phyloP scores from a whole-genome alignment of 2,329 filamentous ascomycete genomes.

The Rhytidhysteron rufulum region DNA sequence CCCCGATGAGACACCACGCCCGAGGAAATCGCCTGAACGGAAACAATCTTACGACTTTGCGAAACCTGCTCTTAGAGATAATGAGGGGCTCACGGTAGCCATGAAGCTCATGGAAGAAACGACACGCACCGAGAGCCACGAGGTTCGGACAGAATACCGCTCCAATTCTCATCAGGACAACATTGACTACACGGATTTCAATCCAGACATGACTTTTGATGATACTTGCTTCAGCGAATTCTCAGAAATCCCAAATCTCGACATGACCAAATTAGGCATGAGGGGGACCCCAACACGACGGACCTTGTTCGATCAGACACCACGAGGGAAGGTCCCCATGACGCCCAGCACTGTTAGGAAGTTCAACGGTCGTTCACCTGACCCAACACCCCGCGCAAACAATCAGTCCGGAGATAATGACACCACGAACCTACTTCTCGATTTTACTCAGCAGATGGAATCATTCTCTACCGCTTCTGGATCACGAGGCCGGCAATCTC shows the following conservation, averaged over 20 bases:
- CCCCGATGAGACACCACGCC: conserved; percentile 13
- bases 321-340: conserved; percentile 32
- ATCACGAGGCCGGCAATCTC: conserved; percentile 41
- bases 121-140: conserved; percentile 1
- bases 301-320: conserved; percentile 25
- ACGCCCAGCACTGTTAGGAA: conserved; percentile 51
- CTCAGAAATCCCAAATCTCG: conserved; percentile 72
- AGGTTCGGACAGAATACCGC: conserved; percentile 16
- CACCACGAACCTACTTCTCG: conserved; percentile 75
- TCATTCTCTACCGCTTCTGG: conserved; percentile 44
- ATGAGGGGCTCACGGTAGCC: conserved; percentile 36
- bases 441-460: conserved; percentile 79
- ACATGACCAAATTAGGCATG: conserved; percentile 77
- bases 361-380: conserved; percentile 38
- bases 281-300: conserved; percentile 53
- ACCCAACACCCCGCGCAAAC: conserved; percentile 52
- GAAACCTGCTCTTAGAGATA: conserved; percentile 29
- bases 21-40: conserved; percentile 15
- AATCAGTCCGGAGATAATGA: conserved; percentile 48
- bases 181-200: conserved; percentile 25
- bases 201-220: conserved; percentile 47
- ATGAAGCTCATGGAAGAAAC: conserved; percentile 31
- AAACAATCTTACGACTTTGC: conserved; percentile 3
- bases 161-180: conserved; percentile 14
- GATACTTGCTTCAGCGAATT: conserved; percentile 82